Percentiles rank a stretch among this genome's conserved stretches.
Evolutionary conservation across 2,329 filamentous ascomycete genomes (phyloP).

Genomic region (Ophiostoma novo-ulmi): DNA sequence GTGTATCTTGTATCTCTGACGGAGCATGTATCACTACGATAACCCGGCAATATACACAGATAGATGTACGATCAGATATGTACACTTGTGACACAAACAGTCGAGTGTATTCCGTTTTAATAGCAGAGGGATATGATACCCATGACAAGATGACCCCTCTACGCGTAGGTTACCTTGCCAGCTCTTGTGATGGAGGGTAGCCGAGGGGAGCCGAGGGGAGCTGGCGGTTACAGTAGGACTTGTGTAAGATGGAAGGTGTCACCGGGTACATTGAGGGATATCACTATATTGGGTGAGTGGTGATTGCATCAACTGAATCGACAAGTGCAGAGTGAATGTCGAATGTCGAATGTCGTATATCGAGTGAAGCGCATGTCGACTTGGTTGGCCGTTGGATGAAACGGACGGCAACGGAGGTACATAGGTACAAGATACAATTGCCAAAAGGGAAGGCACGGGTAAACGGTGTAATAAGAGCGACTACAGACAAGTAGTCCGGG

Average conservation of each 20-base stretch:
- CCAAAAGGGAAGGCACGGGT: slow-evolving; percentile 4
- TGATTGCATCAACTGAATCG: no score
- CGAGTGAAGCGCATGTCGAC: neutral
- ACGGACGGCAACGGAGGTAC: neutral
- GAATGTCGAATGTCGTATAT: neutral
- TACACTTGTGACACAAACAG: neutral
- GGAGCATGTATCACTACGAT: neutral
- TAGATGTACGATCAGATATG: neutral
- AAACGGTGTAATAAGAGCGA: neutral
- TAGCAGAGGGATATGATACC: neutral
- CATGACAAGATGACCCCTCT: neutral
- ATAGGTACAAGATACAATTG: neutral
- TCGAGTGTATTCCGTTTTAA: neutral
- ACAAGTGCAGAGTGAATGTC: neutral
- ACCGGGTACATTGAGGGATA: neutral
- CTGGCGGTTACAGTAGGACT: slow-evolving; percentile 1
- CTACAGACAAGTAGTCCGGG: neutral
- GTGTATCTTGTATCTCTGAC: slow-evolving; percentile 8
- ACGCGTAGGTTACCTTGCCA: neutral
- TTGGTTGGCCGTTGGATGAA: neutral
- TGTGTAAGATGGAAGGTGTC: neutral
- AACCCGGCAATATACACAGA: neutral
- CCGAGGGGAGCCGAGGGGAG: slow-evolving; percentile 9
- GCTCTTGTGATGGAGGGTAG: neutral
- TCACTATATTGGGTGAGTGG: neutral